Base-by-base conservation (phyloP, 164 flowering plant species). In the Kalanchoe fedtschenkoi region DNA sequence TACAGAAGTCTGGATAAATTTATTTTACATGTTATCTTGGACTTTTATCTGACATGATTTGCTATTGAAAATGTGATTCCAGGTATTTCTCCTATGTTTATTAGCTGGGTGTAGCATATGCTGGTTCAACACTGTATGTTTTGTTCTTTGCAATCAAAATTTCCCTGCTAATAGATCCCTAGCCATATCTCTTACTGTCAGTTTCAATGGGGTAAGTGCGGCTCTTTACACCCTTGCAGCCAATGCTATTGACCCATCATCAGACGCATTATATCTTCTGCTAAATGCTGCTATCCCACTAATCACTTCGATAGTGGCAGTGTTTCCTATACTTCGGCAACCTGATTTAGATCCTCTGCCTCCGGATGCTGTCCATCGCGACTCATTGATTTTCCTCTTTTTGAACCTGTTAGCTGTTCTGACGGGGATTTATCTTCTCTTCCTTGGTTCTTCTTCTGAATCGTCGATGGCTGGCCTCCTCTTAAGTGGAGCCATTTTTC, bases 61-160 rank as follows among this genome's bases (percentile, higher is more conserved):
- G 28, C 9, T 29, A 5, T 13, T 30, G 19, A 17, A n/a, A 30
- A 24, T 17, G 17, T 34, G 55, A 60, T 62, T 19, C 66, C 83
- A 92, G 96, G 88, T 89, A 8, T 85, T 88, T 70, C 67, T 83
- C 1, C 73, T 82, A 1, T 88, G 96, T 62, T 70, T 92, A 67
- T 29, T 92, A 39, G 81, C 93, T 1, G 98, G 98, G 0, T 80
- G 84, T 44, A 92, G 98, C 84, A 88, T 92, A 37, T 84, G 91
- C 56, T 92, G 97, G 98, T 92, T 92, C 83, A 92, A 92, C 78
- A 89, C 98, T 0, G 84, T 92, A 0, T 89, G 91, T 60, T 89
- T 82, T 43, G 85, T 92, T 19, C 82, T 89, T 37, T 89, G 96
- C 83, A 83, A 79, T 37, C 69, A 67, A 33, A 87, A 86, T 62